phyloP scores from a whole-genome alignment of 306 rosid species.

The Casuarina cunninghamiana region DNA sequence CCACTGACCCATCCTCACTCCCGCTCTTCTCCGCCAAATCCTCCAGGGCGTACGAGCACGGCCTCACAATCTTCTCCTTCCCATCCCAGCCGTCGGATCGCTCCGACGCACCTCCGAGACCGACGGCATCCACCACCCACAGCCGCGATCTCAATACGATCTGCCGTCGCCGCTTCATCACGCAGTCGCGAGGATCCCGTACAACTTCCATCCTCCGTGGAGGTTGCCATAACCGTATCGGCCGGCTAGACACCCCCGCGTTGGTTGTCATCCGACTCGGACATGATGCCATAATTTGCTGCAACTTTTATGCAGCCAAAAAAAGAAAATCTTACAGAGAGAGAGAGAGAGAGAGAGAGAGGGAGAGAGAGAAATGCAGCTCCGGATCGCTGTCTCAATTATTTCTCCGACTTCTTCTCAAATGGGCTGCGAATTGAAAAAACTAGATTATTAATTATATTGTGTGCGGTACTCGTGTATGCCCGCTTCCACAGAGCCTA shows the following conservation, averaged over 20 bases:
- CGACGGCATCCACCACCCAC: slow-evolving; percentile 38
- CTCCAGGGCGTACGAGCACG: slow-evolving; percentile 49
- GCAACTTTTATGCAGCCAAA: not conserved
- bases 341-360: not conserved
- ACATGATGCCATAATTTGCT: slow-evolving; percentile 35
- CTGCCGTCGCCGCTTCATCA: not conserved
- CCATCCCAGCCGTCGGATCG: slow-evolving; percentile 33
- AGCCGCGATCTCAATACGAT: slow-evolving; percentile 31
- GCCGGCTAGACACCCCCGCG: slow-evolving; percentile 15
- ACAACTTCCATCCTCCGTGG: slow-evolving; percentile 3
- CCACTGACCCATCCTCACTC: slow-evolving; percentile 24
- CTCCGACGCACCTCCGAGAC: slow-evolving; percentile 38
- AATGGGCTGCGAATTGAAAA: not conserved
- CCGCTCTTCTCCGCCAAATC: slow-evolving; percentile 34
- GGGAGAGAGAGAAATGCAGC: no score
- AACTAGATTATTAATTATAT: not conserved
- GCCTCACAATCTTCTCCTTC: slow-evolving; percentile 37
- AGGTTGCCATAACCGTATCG: slow-evolving; percentile 19
- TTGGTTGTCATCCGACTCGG: slow-evolving; percentile 41
- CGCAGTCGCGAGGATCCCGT: slow-evolving; percentile 9
- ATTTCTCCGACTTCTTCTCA: not conserved
- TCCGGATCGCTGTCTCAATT: not conserved
- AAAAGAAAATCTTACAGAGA: not conserved
- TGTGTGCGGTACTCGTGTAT: not conserved
- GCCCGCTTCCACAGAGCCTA: not conserved